Base-by-base conservation (phyloP, 495 filamentous ascomycete genomes). In the Entonaema liquescens region DNA sequence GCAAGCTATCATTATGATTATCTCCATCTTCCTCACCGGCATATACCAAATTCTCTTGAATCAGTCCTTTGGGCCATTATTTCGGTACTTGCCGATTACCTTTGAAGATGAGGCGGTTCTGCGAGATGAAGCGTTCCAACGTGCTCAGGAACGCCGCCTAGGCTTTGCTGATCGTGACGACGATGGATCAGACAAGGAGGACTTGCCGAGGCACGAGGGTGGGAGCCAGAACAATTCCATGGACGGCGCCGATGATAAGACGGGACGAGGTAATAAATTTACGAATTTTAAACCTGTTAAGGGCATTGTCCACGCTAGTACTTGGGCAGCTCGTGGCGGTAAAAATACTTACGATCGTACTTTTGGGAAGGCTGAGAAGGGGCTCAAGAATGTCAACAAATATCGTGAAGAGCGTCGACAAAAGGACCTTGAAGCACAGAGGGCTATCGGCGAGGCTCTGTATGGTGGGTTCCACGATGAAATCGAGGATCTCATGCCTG, bases 81-180 rank as follows among this genome's bases (percentile, higher is more conserved):
- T 97, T 74, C 87, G 89, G 35, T 97, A 97, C 76, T 82, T 99
- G 42, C 95, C 95, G 0, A 96, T 99, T 72, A 98, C 95, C 0
- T 85, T 98, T 47, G 95, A 99, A 77, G 96, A 99, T 72, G 93
- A 97, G 64, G 95, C 95, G 5, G 92, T 95, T 12, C 83, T 90
- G 44, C 89, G 94, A 3, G 96, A 98, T 73, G 89, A 95, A 72
- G 92, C 91, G 57, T 99, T 98, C 77, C 89, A 90, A 38, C 86
- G 89, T 36, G 91, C 90, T 21, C 92, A 95, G 75, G 88, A 88
- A 59, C 85, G 84, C 55, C 85, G 88, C 8, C 79, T 86, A 56
- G 89, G 85, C 9, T 76, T 85, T 19, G 62, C 79, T 11, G 85
- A 86, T 4, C 83, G 85, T 29, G 87, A 88, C 21, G 81, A 85